Percentiles rank a stretch among this genome's conserved stretches.
Evolutionary conservation across 805 yeast genomes (phyloP).

Genomic region (Kodamaea leandrae): DNA sequence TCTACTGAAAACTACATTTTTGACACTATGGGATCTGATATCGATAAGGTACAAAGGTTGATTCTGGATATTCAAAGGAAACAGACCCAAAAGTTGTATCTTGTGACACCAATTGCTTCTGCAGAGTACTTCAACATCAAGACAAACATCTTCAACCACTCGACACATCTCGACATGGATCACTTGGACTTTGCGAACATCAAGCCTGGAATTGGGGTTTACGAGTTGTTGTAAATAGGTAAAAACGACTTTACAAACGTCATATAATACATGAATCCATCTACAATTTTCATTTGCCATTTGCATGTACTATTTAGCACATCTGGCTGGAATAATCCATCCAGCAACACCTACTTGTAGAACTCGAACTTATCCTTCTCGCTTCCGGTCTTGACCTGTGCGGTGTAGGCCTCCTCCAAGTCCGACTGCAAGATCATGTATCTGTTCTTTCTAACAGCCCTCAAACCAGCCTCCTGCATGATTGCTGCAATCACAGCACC

Average conservation of each 20-base stretch:
- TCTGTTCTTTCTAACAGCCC: constrained; percentile 97
- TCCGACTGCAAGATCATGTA: constrained; percentile 95
- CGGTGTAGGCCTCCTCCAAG: constrained; percentile 94
- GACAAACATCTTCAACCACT: constrained; percentile 27
- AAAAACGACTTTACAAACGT: not conserved
- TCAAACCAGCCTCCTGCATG: constrained; percentile 99
- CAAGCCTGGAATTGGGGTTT: constrained; percentile 64
- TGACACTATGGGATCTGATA: constrained; percentile 52
- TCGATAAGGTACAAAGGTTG: constrained; percentile 19
- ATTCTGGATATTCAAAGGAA: constrained; percentile 11
- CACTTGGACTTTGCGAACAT: constrained; percentile 60
- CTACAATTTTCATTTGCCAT: not conserved
- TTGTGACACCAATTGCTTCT: constrained; percentile 44
- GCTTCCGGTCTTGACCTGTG: constrained; percentile 93
- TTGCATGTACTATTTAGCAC: too few relatives aligned
- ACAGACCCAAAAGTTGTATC: constrained; percentile 12
- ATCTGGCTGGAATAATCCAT: too few relatives aligned
- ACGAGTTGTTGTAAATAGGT: constrained; percentile 26
- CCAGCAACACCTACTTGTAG: constrained; percentile 86
- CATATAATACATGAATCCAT: not conserved
- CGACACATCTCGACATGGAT: constrained; percentile 66
- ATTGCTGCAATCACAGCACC: constrained; percentile 98
- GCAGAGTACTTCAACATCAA: constrained; percentile 8
- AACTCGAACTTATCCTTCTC: constrained; percentile 98
- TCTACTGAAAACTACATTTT: constrained; percentile 17